Evolutionary conservation across 75 land plant species (phyloP), one percentile per base, ranked within the genome.

Genomic region (Chamaecyparis obtusa): DNA sequence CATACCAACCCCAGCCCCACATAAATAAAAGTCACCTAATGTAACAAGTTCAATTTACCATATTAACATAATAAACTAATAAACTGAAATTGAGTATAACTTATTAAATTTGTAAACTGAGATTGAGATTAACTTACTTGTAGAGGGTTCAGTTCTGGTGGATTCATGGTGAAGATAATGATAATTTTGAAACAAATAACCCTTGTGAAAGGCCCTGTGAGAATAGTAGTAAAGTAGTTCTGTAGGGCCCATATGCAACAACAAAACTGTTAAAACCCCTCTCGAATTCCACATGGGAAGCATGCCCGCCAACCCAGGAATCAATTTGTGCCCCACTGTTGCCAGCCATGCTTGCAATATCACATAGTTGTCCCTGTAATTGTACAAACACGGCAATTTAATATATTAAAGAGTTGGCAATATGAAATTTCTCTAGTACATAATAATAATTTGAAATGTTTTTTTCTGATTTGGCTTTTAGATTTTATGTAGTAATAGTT

Each of bases 331-430:
- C 32, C 86, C 87, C 30, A 69, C 17, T 3, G 89, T 72, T 75
- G 91, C 91, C 67, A 82, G 67, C 57, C 91, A 85, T 14, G 86
- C 83, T 83, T 91, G 92, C 0, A 90, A 87, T 32, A 91, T 88
- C 10, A 91, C 83, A 33, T 81, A 87, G 85, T 91, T 88, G 64
- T 91, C 92, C 91, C 91, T 91, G 92, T 78, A 46, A n/a, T 7
- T 51, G 16, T 11, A 51, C 16, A 51, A 13, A 51, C 39, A 32
- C 5, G 2, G 16, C 32, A 32, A 74, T 27, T 33, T 74, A 32
- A 33, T 74, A 16, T 2, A 74, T 74, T 3, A 33, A 6, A 46
- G 0, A 46, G 49, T 46, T 46, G 6, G 6, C 7, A 46, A n/a
- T n/a, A n/a, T n/a, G n/a, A n/a, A n/a, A n/a, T n/a, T n/a, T n/a